Evolutionary conservation across 2,329 filamentous ascomycete genomes (phyloP), one percentile per base, ranked within the genome.

Genomic region (Calonectria fujianensis): DNA sequence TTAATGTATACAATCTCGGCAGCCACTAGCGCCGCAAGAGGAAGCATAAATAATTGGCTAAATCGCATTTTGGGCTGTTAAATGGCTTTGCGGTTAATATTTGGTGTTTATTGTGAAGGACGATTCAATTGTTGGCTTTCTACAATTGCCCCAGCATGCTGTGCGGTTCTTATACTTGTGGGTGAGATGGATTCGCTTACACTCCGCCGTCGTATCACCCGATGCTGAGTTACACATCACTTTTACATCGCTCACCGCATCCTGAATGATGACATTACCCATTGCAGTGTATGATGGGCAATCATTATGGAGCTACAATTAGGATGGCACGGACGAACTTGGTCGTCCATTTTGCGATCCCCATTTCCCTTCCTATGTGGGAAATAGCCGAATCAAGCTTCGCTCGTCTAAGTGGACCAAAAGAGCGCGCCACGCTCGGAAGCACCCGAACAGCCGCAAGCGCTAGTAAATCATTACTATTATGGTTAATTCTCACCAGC

Each of bases 381-480:
- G 51, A 3, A 54, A 32, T 20, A 20, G 51, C 51, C 51, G 51
- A 32, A 32, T 18, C 5, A 20, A 7, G 6, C 2, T 20, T 9
- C 3, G 1, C 51, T 54, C 51, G 51, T 32, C 9, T 54, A 54
- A 18, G 51, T 54, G 27, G 7, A 54, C 51, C 51, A 54, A 32
- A 32, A 31, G 1, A 54, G 51, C 16, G 7, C 24, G 2, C 18
- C 50, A 27, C 11, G 27, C 5, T 52, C 48, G 24, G 48, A 27
- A 51, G 13, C 48, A n/a, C 45, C 45, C 20, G 45, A 50, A 50
- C 20, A 24, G 24, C 24, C 39, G 39, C 18, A 45, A 45, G 39
- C 39, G 8, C 39, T 45, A 45, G 50, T 31, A 31, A 52, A 52
- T 52, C 50, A 52, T 52, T 52, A 52, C 50, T 52, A 2, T 52